phyloP scores from a whole-genome alignment of 208 protist genomes.

The Herpetomonas tarakana region DNA sequence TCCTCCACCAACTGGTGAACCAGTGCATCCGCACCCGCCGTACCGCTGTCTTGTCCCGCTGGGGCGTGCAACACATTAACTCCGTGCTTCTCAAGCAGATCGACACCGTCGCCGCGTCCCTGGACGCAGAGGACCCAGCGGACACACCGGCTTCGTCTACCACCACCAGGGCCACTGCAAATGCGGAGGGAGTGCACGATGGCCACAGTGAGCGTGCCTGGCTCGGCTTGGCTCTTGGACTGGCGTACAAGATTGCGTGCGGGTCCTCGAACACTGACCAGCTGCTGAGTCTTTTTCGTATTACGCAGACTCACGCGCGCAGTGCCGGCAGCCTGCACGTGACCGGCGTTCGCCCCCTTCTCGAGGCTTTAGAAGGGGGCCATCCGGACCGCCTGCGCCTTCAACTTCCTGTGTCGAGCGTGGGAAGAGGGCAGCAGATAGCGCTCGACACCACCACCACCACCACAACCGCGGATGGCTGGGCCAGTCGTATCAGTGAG shows the following conservation, averaged over 20 bases:
- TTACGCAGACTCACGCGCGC: slow-evolving; percentile 34
- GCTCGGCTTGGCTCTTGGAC: slow-evolving; percentile 33
- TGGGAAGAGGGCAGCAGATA: too few species aligned
- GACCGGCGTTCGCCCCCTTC: slow-evolving; percentile 23
- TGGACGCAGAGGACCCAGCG: background rate
- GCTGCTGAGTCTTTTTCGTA: slow-evolving; percentile 53
- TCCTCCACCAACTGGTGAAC: slow-evolving; percentile 62
- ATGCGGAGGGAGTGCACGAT: too few species aligned
- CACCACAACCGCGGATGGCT: slow-evolving; percentile 24
- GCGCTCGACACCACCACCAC: too few species aligned
- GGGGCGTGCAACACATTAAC: slow-evolving; percentile 66
- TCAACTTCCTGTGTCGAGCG: slow-evolving; percentile 31
- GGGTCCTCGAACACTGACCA: slow-evolving; percentile 44
- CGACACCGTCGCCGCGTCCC: slow-evolving; percentile 17
- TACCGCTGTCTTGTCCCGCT: slow-evolving; percentile 37
- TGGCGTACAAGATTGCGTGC: slow-evolving; percentile 67
- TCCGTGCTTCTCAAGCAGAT: slow-evolving; percentile 48
- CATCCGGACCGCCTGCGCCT: slow-evolving; percentile 40
- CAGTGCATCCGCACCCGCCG: slow-evolving; percentile 31
- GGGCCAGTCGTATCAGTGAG: slow-evolving; percentile 20
- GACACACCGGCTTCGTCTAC: slow-evolving; percentile 6
- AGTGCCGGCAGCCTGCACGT: slow-evolving; percentile 16
- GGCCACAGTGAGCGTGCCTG: slow-evolving; percentile 16
- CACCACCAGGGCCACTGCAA: background rate
- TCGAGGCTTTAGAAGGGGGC: slow-evolving; percentile 39